Percentiles rank a stretch among this genome's conserved stretches.
Evolutionary conservation across 2,329 filamentous ascomycete species (phyloP).

Genomic region (Penicillium sclerotiorum): DNA sequence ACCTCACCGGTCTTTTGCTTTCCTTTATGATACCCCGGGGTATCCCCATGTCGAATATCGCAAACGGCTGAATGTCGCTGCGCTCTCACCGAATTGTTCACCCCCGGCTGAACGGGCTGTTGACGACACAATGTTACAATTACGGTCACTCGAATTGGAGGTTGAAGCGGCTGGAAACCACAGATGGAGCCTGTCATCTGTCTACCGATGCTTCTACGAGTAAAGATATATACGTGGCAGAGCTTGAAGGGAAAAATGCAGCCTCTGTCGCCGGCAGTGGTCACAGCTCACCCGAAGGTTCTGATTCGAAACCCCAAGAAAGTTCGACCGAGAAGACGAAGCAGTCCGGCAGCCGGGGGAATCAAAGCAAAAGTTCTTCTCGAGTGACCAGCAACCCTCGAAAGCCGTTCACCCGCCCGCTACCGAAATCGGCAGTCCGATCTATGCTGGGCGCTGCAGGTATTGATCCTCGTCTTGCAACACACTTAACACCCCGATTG

Average conservation of each 20-base stretch:
- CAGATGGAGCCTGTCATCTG: conserved; percentile 7
- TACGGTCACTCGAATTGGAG: conserved; percentile 26
- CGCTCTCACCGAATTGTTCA: conserved; percentile 34
- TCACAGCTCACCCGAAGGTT: not conserved
- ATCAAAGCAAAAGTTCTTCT: too few relatives aligned
- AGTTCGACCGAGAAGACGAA: not conserved
- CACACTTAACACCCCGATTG: conserved; percentile 16
- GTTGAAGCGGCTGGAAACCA: conserved; percentile 13
- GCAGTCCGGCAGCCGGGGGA: too few relatives aligned
- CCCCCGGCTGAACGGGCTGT: conserved; percentile 32
- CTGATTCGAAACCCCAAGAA: not conserved
- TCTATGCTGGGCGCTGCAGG: conserved; percentile 8
- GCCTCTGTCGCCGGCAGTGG: not conserved
- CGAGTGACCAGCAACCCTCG: not conserved
- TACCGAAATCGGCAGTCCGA: not conserved
- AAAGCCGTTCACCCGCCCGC: not conserved
- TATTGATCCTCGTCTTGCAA: conserved; percentile 14
- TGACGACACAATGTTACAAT: conserved; percentile 21
- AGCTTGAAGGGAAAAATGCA: not conserved
- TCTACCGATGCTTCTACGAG: conserved; percentile 11
- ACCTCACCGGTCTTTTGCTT: not conserved
- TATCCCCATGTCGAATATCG: conserved; percentile 27
- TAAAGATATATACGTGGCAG: not conserved
- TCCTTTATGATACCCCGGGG: too few relatives aligned
- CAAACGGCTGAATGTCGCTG: conserved; percentile 39